These are phyloP conservation scores for Eruca vesicaria DNA, from an alignment of 441 rosid species.

Conservation along the genomic window DNA sequence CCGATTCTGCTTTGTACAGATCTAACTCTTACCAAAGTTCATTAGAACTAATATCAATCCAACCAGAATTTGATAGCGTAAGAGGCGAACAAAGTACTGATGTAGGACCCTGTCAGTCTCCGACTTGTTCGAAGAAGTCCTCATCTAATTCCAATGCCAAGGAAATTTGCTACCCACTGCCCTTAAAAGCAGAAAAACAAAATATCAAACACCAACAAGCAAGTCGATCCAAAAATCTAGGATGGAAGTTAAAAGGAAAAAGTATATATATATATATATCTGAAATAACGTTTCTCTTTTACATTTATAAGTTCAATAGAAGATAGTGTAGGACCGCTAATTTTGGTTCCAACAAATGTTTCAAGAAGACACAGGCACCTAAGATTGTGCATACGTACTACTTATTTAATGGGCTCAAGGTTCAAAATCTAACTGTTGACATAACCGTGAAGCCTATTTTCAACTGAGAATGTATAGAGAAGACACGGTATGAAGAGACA, in stretches of 20 bases:
- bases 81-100: too few species aligned
- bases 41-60: background rate
- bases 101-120: too few species aligned
- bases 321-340: too few species aligned
- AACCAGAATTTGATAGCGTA: too few species aligned
- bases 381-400: background rate
- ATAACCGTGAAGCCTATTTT: background rate
- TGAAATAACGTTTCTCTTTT: background rate
- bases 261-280: too few species aligned
- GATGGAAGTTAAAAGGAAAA: background rate
- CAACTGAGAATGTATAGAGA: background rate
- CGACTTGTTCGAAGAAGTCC: too few species aligned
- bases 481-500: too few species aligned
- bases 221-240: background rate
- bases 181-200: slow-evolving; percentile 41
- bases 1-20: background rate
- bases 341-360: too few species aligned
- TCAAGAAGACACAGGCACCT: background rate
- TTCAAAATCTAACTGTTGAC: background rate
- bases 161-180: slow-evolving; percentile 59
- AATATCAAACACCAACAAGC: slow-evolving; percentile 7
- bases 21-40: background rate
- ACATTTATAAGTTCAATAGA: background rate
- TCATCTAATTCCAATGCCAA: slow-evolving; percentile 64
- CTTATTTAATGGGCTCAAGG: background rate